phyloP scores from a whole-genome alignment of 169 alveolate species.

The Plasmodium cynomolgi region DNA sequence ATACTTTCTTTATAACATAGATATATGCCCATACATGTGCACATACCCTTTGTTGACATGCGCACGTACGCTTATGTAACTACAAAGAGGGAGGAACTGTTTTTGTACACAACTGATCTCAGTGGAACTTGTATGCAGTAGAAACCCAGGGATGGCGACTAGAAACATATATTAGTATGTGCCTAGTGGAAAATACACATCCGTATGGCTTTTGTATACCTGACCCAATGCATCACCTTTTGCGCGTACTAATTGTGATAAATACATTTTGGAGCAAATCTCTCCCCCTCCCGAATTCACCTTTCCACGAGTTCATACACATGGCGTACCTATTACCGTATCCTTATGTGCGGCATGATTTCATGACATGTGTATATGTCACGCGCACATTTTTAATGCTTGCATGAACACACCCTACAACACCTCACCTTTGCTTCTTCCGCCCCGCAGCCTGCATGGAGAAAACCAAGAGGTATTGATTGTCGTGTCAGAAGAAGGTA shows the following conservation, averaged over 20 bases:
- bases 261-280: neutral
- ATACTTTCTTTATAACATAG: neutral
- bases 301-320: neutral
- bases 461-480: constrained; percentile 98
- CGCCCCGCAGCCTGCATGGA: constrained; percentile 91
- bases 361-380: neutral
- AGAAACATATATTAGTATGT: neutral
- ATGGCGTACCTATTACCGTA: neutral
- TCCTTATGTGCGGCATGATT: neutral
- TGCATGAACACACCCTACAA: neutral
- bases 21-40: neutral
- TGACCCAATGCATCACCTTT: neutral
- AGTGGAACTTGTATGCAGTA: neutral
- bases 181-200: neutral
- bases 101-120: neutral
- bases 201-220: neutral
- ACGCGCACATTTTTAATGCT: neutral
- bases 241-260: neutral
- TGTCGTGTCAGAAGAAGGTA: constrained; percentile 96
- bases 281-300: neutral
- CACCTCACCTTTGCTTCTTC: neutral
- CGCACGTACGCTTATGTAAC: neutral
- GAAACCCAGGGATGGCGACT: neutral
- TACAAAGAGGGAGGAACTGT: neutral
- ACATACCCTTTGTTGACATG: neutral